Conservation (phyloP, 495 filamentous ascomycete genomes). For the Penicillium antarcticum region DNA sequence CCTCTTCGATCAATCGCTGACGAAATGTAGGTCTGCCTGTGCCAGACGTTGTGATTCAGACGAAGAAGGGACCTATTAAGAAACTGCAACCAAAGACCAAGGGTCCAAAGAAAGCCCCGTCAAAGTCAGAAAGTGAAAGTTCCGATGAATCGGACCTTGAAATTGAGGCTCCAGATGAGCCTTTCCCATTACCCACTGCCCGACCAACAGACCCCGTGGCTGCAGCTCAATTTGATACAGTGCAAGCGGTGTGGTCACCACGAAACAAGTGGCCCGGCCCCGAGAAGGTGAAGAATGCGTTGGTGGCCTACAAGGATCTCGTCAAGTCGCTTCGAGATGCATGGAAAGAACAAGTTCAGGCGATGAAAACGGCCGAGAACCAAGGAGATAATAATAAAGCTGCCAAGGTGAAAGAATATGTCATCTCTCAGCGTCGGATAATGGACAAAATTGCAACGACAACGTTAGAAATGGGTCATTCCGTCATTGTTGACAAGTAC, state of each 20-base stretch:
- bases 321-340: slow-evolving; percentile 58
- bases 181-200: slow-evolving; percentile 48
- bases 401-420: slow-evolving; percentile 40
- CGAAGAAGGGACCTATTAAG: slow-evolving; percentile 2
- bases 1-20: not conserved
- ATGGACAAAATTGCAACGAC: slow-evolving; percentile 59
- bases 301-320: slow-evolving; percentile 61
- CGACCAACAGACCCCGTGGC: slow-evolving; percentile 51
- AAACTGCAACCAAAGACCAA: slow-evolving; percentile 26
- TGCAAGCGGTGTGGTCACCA: slow-evolving; percentile 65
- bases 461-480: slow-evolving; percentile 59
- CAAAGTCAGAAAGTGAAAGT: slow-evolving; percentile 44
- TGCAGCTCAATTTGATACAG: slow-evolving; percentile 58
- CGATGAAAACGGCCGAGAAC: slow-evolving; percentile 56
- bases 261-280: slow-evolving; percentile 40
- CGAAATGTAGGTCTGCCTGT: not conserved
- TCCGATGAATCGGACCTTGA: slow-evolving; percentile 50
- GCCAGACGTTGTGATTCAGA: slow-evolving; percentile 6
- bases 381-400: slow-evolving; percentile 43
- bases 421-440: slow-evolving; percentile 54
- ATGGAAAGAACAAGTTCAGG: slow-evolving; percentile 58
- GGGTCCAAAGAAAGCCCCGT: slow-evolving; percentile 25
- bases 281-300: slow-evolving; percentile 48
- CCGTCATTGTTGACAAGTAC: slow-evolving; percentile 63
- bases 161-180: slow-evolving; percentile 44